Evolutionary conservation across 108 stramenopile genomes (phyloP).

Genomic region (Fragilaria radians): DNA sequence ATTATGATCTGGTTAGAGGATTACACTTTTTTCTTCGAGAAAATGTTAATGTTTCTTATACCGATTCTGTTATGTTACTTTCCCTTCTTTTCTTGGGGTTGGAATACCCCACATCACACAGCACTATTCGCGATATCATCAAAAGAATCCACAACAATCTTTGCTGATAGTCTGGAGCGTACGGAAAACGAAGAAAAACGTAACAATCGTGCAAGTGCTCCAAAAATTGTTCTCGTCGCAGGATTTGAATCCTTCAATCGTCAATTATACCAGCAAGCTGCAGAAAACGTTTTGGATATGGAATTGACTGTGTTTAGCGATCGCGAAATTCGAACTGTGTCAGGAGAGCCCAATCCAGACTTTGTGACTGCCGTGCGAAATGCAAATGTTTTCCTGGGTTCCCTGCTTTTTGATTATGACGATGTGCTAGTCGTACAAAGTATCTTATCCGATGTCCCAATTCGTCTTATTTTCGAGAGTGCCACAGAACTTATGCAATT

Average conservation of each 20-base stretch:
- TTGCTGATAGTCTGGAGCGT: too few relatives aligned
- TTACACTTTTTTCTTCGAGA: too few relatives aligned
- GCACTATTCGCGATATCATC: too few relatives aligned
- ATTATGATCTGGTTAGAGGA: too few relatives aligned
- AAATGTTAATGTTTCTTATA: too few relatives aligned
- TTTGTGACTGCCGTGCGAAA: conserved; percentile 49
- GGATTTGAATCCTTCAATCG: conserved; percentile 90
- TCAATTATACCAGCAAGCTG: conserved; percentile 62
- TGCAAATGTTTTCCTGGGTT: conserved; percentile 72
- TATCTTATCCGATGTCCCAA: conserved; percentile 31
- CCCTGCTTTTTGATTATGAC: conserved; percentile 78
- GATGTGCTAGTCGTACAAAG: conserved; percentile 36
- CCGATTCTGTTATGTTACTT: too few relatives aligned
- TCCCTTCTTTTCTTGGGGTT: too few relatives aligned
- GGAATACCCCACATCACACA: too few relatives aligned
- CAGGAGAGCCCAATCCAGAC: conserved; percentile 19
- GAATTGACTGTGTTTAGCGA: conserved; percentile 54
- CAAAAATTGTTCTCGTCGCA: conserved; percentile 70
- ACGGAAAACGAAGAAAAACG: not conserved
- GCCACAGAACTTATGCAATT: conserved; percentile 77
- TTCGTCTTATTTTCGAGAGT: conserved; percentile 74
- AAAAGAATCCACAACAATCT: too few relatives aligned
- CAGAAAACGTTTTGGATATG: conserved; percentile 9
- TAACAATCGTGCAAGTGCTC: not conserved
- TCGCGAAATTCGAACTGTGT: conserved; percentile 41